Evolutionary conservation across 805 yeast species (phyloP).

Genomic region (Starmerella vaccinii): DNA sequence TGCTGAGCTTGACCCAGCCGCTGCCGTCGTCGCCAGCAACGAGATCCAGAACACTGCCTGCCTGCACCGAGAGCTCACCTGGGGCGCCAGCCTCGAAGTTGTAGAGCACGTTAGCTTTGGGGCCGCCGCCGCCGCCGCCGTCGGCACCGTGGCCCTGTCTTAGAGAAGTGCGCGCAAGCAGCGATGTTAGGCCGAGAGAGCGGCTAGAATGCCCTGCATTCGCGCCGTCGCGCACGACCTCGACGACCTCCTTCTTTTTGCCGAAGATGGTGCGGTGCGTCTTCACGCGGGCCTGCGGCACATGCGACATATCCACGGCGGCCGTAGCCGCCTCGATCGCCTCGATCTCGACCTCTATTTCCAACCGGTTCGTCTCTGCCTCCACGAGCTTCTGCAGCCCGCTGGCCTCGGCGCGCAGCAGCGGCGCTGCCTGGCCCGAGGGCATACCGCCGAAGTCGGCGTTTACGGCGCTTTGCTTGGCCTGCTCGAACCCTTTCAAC

Average conservation of each 20-base stretch:
- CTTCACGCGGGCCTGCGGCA: constrained; percentile 32
- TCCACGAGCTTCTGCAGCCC: constrained; percentile 53
- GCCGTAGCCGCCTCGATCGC: constrained; percentile 78
- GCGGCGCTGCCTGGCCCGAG: constrained; percentile 21
- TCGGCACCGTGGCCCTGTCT: too few relatives aligned
- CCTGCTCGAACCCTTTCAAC: constrained; percentile 34
- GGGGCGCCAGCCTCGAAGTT: constrained; percentile 56
- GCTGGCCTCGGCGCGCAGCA: constrained; percentile 43
- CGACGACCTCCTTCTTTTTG: constrained; percentile 27
- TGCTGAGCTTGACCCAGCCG: constrained; percentile 66
- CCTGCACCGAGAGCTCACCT: constrained; percentile 57
- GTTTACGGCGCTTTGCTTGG: constrained; percentile 17
- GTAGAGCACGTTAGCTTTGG: constrained; percentile 35
- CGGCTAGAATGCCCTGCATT: constrained; percentile 9
- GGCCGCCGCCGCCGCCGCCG: constrained; percentile 20
- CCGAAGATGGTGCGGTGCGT: constrained; percentile 55
- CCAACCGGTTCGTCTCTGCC: constrained; percentile 64
- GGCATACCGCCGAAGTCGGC: constrained; percentile 30
- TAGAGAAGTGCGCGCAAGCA: constrained; percentile 23
- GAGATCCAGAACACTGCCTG: constrained; percentile 53
- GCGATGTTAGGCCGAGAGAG: constrained; percentile 24
- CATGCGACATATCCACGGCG: constrained; percentile 38
- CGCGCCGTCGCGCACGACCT: constrained; percentile 19
- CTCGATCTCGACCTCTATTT: constrained; percentile 78
- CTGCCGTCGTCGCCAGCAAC: constrained; percentile 70